Conservation (phyloP, 768 basidiomycete species). For the Cyathus striatus region DNA sequence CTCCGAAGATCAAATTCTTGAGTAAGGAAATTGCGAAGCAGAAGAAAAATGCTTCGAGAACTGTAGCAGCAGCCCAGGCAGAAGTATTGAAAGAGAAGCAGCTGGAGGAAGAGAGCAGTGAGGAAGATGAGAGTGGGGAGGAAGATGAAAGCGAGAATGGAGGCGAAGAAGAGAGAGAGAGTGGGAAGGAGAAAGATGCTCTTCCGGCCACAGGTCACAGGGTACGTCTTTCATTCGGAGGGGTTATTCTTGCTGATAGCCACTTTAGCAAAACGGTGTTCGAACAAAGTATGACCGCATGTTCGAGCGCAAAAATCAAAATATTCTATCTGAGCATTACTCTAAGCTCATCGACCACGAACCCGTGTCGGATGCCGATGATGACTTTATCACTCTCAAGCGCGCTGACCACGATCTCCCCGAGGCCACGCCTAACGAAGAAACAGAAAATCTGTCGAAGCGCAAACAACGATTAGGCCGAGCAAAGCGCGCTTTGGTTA, state of each 20-base stretch:
- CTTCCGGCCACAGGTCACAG: not conserved
- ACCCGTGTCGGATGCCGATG: constrained; percentile 37
- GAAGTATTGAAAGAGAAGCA: constrained; percentile 16
- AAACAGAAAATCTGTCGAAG: constrained; percentile 64
- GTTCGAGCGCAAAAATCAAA: constrained; percentile 96
- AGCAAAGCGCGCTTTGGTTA: constrained; percentile 69
- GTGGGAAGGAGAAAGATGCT: constrained; percentile 12
- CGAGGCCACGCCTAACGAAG: constrained; percentile 20
- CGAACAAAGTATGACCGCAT: constrained; percentile 97
- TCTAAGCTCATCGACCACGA: constrained; percentile 77
- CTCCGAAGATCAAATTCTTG: constrained; percentile 92
- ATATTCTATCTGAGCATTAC: constrained; percentile 87
- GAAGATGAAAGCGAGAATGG: constrained; percentile 17
- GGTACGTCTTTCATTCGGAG: too few species aligned
- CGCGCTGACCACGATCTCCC: constrained; percentile 79
- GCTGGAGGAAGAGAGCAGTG: constrained; percentile 10
- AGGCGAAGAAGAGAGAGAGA: constrained; percentile 17
- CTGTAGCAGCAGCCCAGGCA: constrained; percentile 28
- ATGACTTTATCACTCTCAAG: constrained; percentile 93
- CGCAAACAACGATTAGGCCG: constrained; percentile 74
- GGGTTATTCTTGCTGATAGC: not conserved
- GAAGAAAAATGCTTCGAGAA: constrained; percentile 69
- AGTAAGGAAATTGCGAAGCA: constrained; percentile 60
- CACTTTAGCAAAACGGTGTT: constrained; percentile 34
- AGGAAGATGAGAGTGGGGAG: not conserved